Evolutionary conservation across 768 basidiomycete species (phyloP).

Genomic region (Infundibulicybe gibba): DNA sequence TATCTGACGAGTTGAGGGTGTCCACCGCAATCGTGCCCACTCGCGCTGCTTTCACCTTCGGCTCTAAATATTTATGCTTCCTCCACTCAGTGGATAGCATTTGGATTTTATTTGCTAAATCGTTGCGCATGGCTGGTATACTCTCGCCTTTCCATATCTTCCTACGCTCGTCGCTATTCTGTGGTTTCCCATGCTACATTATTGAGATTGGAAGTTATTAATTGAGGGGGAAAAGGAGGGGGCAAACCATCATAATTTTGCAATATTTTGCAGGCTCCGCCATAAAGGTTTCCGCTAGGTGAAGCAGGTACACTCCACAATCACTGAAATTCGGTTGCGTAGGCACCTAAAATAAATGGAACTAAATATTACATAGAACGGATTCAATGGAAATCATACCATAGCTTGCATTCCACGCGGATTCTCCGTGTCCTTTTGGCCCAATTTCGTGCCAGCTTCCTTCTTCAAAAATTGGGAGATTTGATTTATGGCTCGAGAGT

Average conservation of each 20-base stretch:
- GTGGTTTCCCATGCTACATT: not conserved
- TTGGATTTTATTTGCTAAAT: slow-evolving; percentile 36
- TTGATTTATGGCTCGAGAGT: slow-evolving; percentile 57
- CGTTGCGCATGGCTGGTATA: slow-evolving; percentile 36
- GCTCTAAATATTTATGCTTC: slow-evolving; percentile 36
- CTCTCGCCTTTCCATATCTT: not conserved
- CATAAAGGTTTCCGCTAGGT: no score
- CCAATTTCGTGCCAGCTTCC: not conserved
- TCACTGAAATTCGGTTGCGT: no score
- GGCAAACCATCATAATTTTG: no score
- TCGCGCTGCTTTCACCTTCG: slow-evolving; percentile 33
- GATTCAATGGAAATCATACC: no score
- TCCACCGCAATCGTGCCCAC: slow-evolving; percentile 21
- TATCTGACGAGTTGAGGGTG: slow-evolving; percentile 31
- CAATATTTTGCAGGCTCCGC: no score
- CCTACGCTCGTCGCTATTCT: slow-evolving; percentile 9
- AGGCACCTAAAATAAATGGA: no score
- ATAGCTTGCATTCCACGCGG: no score
- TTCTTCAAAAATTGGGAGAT: slow-evolving; percentile 51
- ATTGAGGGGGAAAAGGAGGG: no score
- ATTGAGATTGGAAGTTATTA: not conserved
- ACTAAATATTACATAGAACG: no score
- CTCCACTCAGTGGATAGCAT: slow-evolving; percentile 54
- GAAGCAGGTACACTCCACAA: no score
- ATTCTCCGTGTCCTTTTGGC: slow-evolving; percentile 1